Evolutionary conservation across 345 rosid species (phyloP), one percentile per base, ranked within the genome.

Genomic region (Lenwebbia sp.): DNA sequence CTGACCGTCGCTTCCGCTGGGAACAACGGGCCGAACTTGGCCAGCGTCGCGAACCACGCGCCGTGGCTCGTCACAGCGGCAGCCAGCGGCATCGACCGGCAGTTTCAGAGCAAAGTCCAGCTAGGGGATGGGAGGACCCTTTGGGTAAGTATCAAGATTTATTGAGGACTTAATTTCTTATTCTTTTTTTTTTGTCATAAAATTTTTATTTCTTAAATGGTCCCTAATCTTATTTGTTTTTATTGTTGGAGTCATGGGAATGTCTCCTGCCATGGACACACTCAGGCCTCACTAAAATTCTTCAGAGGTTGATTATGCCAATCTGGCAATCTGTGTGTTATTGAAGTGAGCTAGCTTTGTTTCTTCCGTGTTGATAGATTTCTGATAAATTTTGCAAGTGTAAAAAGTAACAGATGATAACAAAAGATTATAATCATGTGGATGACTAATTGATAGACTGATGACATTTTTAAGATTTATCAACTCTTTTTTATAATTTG

Each of bases 21-120:
- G 6, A 97, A 97, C 78, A 87, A 91, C 25, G 99, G 98, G 14
- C 98, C 99, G 1, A 83, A 57, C 56, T 54, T 88, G 37, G 93
- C 87, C 6, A 86, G 87, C 5, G 92, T 97, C 12, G 87, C 89
- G 13, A 97, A 97, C 90, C 94, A 93, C 55, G 96, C 98, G 12
- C 99, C 99, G 5, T 97, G 98, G 99, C 86, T 96, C 23, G 26
- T 97, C 83, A 97, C 99, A 1, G 98, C 94, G 52, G 99, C 96
- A 0, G 99, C 99, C 21, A 96, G 95, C 14, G 96, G 95, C 13
- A 96, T 93, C 21, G 94, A 97, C 83, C 86, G 99, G 88, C 89
- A 89, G 62, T 97, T 97, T 85, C 88, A 81, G 91, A 97, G 96
- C 90, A 90, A 86, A 84, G 88, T 97, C 55, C 90, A 87, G 86